phyloP scores from a whole-genome alignment of 345 rosid genomes.

The Melastoma malabathricum region DNA sequence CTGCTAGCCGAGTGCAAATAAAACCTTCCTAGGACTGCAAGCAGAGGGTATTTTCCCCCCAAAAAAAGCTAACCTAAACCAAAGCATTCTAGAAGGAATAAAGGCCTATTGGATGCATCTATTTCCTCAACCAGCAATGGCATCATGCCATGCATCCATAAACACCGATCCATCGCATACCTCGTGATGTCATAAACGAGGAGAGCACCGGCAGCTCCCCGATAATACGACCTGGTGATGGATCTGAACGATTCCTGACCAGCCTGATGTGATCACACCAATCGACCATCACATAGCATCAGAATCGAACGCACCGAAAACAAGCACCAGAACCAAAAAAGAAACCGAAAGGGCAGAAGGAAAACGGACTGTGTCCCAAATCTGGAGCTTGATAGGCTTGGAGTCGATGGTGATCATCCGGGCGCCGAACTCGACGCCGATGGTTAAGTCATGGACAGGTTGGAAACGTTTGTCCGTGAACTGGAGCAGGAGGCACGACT shows the following conservation, averaged over 20 bases:
- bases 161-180: slow-evolving; percentile 47
- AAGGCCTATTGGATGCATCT: too few relatives aligned
- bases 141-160: too few relatives aligned
- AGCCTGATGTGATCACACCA: slow-evolving; percentile 31
- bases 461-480: slow-evolving; percentile 97
- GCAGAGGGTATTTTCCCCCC: too few relatives aligned
- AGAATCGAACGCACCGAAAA: neutral
- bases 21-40: too few relatives aligned
- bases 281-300: too few relatives aligned
- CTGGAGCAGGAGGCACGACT: slow-evolving; percentile 94
- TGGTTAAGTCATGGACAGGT: slow-evolving; percentile 92
- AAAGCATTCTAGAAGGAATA: too few relatives aligned
- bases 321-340: slow-evolving; percentile 1
- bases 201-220: slow-evolving; percentile 98
- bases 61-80: too few relatives aligned
- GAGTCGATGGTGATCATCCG: slow-evolving; percentile 90
- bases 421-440: slow-evolving; percentile 93
- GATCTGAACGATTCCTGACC: slow-evolving; percentile 99
- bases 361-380: slow-evolving; percentile 82
- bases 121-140: too few relatives aligned
- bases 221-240: slow-evolving; percentile 86
- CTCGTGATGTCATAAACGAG: slow-evolving; percentile 97
- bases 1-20: too few relatives aligned
- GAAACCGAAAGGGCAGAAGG: neutral
- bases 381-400: slow-evolving; percentile 94